These are phyloP conservation scores for Eudorina sp. DNA, from an alignment of 139 green algal genomes.

Conservation along the genomic window DNA sequence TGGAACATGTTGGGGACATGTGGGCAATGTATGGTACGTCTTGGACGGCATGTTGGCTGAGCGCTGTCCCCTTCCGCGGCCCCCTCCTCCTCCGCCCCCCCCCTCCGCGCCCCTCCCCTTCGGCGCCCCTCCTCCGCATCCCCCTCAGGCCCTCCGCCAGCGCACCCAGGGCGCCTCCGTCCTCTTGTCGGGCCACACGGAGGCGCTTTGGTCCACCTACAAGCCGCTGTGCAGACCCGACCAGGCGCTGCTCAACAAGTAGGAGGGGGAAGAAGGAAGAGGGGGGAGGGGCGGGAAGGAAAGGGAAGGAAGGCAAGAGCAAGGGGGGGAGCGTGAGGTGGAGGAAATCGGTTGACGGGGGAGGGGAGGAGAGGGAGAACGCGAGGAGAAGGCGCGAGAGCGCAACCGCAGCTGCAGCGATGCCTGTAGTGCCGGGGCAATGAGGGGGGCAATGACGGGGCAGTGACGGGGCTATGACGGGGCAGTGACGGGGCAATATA, in stretches of 20 bases:
- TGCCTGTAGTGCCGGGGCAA: no score
- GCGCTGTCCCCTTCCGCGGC: no score
- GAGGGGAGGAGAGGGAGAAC: neutral
- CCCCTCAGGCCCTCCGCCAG: conserved; percentile 58
- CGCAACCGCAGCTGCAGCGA: no score
- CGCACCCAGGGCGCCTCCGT: conserved; percentile 60
- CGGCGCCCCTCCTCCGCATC: neutral
- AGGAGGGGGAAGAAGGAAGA: neutral
- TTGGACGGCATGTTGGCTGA: no score
- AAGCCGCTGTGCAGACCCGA: conserved; percentile 74
- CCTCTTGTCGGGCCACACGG: conserved; percentile 75
- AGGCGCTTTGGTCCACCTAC: conserved; percentile 80
- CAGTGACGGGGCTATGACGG: no score
- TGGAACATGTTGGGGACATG: no score
- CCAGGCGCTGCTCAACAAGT: conserved; percentile 37
- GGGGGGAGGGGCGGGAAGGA: neutral
- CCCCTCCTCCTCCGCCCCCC: no score
- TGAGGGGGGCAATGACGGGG: no score
- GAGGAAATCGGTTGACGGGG: no score
- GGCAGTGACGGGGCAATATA: no score
- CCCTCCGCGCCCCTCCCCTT: neutral
- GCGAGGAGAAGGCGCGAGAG: neutral
- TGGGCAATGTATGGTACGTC: no score
- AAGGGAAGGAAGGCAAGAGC: neutral
- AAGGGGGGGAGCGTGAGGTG: neutral